These are phyloP conservation scores for Penicillium maclennaniae DNA, from an alignment of 495 filamentous ascomycete genomes.

Conservation along the genomic window DNA sequence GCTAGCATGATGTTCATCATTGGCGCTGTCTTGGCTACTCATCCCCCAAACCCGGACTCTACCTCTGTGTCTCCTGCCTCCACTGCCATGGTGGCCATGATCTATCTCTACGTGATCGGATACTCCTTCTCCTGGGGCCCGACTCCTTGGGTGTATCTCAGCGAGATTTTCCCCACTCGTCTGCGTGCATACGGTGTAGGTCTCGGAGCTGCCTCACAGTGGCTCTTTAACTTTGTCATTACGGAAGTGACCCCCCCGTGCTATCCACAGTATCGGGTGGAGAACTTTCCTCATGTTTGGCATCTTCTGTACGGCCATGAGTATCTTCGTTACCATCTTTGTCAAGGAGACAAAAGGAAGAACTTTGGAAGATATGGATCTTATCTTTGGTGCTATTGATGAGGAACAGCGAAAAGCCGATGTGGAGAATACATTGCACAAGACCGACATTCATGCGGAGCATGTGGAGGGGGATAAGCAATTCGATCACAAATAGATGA, in stretches of 20 bases:
- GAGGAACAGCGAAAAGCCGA: constrained; percentile 32
- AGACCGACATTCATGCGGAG: constrained; percentile 29
- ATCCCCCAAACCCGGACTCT: constrained; percentile 34
- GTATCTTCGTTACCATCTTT: constrained; percentile 42
- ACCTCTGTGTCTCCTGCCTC: constrained; percentile 34
- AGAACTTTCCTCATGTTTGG: constrained; percentile 55
- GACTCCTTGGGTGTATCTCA: constrained; percentile 51
- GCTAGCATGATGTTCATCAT: constrained; percentile 71
- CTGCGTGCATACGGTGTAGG: constrained; percentile 69
- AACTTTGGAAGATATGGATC: constrained; percentile 47
- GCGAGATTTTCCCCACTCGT: constrained; percentile 66
- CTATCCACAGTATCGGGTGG: constrained; percentile 48
- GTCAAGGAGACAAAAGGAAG: constrained; percentile 61
- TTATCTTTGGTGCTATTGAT: constrained; percentile 42
- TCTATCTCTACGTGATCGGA: constrained; percentile 51
- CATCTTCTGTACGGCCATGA: constrained; percentile 42
- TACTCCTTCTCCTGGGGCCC: constrained; percentile 43
- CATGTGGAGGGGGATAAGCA: constrained; percentile 13
- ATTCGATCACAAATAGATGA: constrained; percentile 2
- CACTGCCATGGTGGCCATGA: constrained; percentile 50
- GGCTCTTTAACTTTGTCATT: constrained; percentile 46
- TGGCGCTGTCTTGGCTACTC: constrained; percentile 57
- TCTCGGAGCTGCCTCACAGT: constrained; percentile 55
- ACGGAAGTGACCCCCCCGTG: constrained; percentile 36
- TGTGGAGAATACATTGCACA: constrained; percentile 42